Conservation (phyloP, 2,329 filamentous ascomycete species). For the Trichoderma oligosporum region DNA sequence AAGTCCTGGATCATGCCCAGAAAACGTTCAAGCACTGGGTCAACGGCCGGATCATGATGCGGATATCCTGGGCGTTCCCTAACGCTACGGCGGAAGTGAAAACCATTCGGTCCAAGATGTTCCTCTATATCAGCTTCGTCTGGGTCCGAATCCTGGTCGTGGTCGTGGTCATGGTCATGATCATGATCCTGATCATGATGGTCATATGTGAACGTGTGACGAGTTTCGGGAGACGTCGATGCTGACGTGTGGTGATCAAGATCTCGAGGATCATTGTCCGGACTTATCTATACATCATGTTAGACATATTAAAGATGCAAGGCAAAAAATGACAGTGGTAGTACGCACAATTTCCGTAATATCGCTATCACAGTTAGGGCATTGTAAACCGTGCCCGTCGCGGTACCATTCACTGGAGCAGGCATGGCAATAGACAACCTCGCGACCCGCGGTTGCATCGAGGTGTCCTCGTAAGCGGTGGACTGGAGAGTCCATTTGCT, state of each 20-base stretch:
- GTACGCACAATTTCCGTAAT: slow-evolving; percentile 78
- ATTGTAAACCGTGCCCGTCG: slow-evolving; percentile 63
- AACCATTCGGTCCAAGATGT: slow-evolving; percentile 42
- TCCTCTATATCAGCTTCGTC: slow-evolving; percentile 59
- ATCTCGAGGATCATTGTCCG: slow-evolving; percentile 60
- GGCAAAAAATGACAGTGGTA: background rate
- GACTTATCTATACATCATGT: slow-evolving; percentile 42
- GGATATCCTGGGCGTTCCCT: slow-evolving; percentile 25
- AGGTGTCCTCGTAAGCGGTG: slow-evolving; percentile 38
- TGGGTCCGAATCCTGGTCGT: slow-evolving; percentile 50
- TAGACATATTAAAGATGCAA: slow-evolving; percentile 20
- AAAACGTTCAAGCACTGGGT: slow-evolving; percentile 42
- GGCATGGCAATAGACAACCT: slow-evolving; percentile 81
- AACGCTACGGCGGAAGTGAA: slow-evolving; percentile 39
- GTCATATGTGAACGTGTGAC: slow-evolving; percentile 22
- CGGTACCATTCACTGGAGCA: slow-evolving; percentile 80
- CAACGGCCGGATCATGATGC: slow-evolving; percentile 35
- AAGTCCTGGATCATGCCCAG: slow-evolving; percentile 43
- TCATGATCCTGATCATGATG: background rate
- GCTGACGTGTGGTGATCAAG: slow-evolving; percentile 28
- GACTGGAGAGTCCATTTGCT: slow-evolving; percentile 37
- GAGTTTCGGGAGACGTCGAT: slow-evolving; percentile 31
- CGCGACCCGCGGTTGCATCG: slow-evolving; percentile 50
- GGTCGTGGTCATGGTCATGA: background rate
- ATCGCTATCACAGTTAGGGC: slow-evolving; percentile 73